phyloP scores from a whole-genome alignment of 441 rosid species.

The Arabidopsis hybrid region DNA sequence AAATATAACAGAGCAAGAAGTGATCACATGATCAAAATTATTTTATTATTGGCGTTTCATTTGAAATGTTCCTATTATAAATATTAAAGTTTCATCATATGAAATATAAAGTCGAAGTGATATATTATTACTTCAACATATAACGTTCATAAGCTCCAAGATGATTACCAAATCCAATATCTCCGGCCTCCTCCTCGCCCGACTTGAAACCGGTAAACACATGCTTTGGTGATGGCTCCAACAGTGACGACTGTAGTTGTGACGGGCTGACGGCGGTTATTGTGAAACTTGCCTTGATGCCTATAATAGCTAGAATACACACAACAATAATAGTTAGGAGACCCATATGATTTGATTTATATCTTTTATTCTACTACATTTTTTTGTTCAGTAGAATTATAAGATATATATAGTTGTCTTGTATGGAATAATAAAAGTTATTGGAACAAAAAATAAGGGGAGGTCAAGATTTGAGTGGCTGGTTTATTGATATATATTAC shows the following conservation, averaged over 20 bases:
- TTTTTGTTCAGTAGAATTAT: no score
- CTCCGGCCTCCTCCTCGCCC: neutral
- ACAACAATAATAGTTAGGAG: no score
- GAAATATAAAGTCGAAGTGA: neutral
- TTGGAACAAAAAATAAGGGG: no score
- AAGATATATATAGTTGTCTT: no score
- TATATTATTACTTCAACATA: neutral
- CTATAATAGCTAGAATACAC: no score
- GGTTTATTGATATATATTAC: no score
- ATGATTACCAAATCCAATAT: neutral
- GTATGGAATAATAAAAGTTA: no score
- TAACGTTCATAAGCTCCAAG: neutral
- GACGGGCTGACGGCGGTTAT: no score
- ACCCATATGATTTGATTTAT: no score
- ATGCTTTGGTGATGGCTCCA: neutral
- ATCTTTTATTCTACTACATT: no score
- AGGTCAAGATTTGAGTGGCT: no score
- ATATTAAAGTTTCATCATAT: neutral
- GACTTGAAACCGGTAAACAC: neutral
- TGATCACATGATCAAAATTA: neutral
- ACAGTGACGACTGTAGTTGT: neutral
- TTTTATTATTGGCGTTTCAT: neutral
- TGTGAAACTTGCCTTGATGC: no score
- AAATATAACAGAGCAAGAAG: neutral
- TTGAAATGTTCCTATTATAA: neutral